Evolutionary conservation across 495 filamentous ascomycete species (phyloP), one percentile per base, ranked within the genome.

Genomic region (Penicillium angulare): DNA sequence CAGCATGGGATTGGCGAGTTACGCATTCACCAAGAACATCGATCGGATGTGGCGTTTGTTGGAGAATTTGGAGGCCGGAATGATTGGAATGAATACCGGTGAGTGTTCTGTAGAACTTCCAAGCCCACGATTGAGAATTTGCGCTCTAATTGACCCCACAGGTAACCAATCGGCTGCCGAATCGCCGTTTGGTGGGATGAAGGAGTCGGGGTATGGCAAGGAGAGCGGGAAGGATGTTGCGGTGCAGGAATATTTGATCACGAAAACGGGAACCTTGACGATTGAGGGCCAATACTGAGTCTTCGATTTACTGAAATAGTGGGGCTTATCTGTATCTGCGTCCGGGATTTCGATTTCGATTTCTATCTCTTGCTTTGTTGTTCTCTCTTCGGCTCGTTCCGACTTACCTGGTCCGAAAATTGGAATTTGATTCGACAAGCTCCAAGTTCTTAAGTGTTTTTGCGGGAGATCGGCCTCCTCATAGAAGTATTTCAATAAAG

Each of bases 171-270:
- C 84, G 0, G 80, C 86, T 0, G 83, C 86, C 2, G 86, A 90
- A 58, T 77, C 81, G 8, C 86, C 86, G 0, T 90, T 90, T 60
- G 86, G 86, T 15, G 86, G 87, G 0, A 86, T 88, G 52, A 90
- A 90, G 69, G 85, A 88, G 60, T 84, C 79, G 6, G 86, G 86
- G 0, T 88, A 88, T 57, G 86, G 86, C 8, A 90, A 90, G 69
- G 86, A 89, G 62, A 84, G 80, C 12, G 86, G 86, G 15, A 86
- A 84, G 61, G 86, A 87, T 47, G 82, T 86, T 21, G 86, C 86
- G 3, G 79, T 88, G 18, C 71, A 79, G 26, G 86, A 88, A 62
- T 89, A 86, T 48, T 64, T 88, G 62, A 76, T 88, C 20, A 86
- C 84, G 1, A 90, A 90, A 70, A 88, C 85, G 2, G 85, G 83